Evolutionary conservation across 208 protist species (phyloP).

Genomic region (Herpetomonas tarakana): DNA sequence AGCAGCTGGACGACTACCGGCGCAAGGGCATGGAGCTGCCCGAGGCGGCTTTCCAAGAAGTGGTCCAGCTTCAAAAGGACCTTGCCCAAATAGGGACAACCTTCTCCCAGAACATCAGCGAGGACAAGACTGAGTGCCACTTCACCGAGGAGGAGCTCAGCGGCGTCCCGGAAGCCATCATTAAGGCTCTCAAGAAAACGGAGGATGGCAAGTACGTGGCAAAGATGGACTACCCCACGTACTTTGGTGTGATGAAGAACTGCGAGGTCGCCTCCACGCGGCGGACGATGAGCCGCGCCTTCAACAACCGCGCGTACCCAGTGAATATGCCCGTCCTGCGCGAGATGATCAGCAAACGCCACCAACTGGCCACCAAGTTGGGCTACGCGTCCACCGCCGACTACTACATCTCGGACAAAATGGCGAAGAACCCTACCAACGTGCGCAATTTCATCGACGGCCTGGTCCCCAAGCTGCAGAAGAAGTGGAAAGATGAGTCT

Average conservation of each 20-base stretch:
- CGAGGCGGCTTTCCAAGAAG: slow-evolving; percentile 50
- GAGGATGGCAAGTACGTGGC: slow-evolving; percentile 45
- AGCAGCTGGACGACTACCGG: slow-evolving; percentile 55
- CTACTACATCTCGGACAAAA: slow-evolving; percentile 72
- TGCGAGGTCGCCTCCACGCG: slow-evolving; percentile 80
- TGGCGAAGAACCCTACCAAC: slow-evolving; percentile 69
- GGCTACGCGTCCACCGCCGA: slow-evolving; percentile 73
- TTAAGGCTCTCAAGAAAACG: slow-evolving; percentile 32
- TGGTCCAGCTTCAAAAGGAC: slow-evolving; percentile 69
- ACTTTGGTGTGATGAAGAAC: slow-evolving; percentile 82
- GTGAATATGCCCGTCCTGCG: slow-evolving; percentile 54
- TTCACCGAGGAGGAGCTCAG: slow-evolving; percentile 49
- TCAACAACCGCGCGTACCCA: slow-evolving; percentile 77
- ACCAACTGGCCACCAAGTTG: slow-evolving; percentile 55
- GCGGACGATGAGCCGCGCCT: slow-evolving; percentile 38
- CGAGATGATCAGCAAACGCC: slow-evolving; percentile 66
- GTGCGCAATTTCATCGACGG: slow-evolving; percentile 60
- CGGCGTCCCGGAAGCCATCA: slow-evolving; percentile 58
- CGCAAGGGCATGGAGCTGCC: slow-evolving; percentile 72
- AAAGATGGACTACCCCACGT: slow-evolving; percentile 87
- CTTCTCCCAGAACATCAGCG: slow-evolving; percentile 82
- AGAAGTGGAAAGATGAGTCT: slow-evolving; percentile 68
- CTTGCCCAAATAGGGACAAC: slow-evolving; percentile 46
- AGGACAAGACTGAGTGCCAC: slow-evolving; percentile 59
- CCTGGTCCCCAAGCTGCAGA: slow-evolving; percentile 65